Base-by-base conservation (phyloP, 2,329 filamentous ascomycete species). In the Seiridium cupressi region DNA sequence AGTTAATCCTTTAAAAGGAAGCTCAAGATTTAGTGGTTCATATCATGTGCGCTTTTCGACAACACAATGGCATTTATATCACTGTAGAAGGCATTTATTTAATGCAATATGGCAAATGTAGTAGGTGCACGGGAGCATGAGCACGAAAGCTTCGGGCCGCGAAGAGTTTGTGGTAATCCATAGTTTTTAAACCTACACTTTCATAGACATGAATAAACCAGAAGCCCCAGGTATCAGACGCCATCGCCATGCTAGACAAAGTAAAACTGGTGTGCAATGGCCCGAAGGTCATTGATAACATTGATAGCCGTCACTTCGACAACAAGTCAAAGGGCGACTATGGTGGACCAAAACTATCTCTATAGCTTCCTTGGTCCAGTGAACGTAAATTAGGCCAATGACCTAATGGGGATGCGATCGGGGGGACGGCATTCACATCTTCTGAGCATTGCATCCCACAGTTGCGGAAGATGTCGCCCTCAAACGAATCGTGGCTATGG, bases 201-300 rank as follows among this genome's bases (percentile, higher is more conserved):
- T 26, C 18, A 26, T 26, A 26, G 18, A 26, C 18, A 26, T 26
- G 18, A 1, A 26, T 26, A 26, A 26, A 26, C 18, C 2, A 26
- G 18, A 26, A 26, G 18, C 42, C 54, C n/a, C 18, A 18, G 54
- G 26, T 57, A 47, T n/a, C 3, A 57, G 44, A 57, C 54, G 54
- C 54, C 54, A 18, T 48, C 54, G 44, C 54, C 54, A 57, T 57
- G 54, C 54, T 57, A 35, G 42, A 57, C 11, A 47, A 46, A 47
- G 13, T n/a, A 57, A 44, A 32, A 13, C 32, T 32, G 49, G 31
- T 18, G 18, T 3, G 49, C 34, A 36, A 53, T 53, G 49, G 34
- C 49, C 34, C 10, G 35, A 53, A 53, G 38, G 8, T 31, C 44
- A 44, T 47, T 4, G 31, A 34, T 34, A 47, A 34, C 13, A 11